phyloP scores from a whole-genome alignment of 2,329 filamentous ascomycete genomes.

The Allantophomopsis lycopodina region DNA sequence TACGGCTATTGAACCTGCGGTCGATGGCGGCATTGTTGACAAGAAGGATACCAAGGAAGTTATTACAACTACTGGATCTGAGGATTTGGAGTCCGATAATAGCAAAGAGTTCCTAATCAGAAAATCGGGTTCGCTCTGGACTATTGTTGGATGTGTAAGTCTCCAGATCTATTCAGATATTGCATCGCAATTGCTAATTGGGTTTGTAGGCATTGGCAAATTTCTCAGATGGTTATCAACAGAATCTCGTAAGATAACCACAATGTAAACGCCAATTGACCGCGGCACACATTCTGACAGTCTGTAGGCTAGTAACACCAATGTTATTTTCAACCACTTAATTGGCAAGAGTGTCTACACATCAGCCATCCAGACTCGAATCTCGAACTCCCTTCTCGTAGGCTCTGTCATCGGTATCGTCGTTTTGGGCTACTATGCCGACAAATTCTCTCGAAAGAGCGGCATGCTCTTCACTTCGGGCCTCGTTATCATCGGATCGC shows the following conservation, averaged over 20 bases:
- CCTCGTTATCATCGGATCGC: conserved; percentile 17
- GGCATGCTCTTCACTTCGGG: conserved; percentile 18
- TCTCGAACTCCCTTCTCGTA: conserved; percentile 19
- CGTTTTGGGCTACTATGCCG: conserved; percentile 17
- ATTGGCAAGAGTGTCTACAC: conserved; percentile 15
- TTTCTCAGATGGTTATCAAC: conserved; percentile 20
- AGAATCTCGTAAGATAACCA: conserved; percentile 9
- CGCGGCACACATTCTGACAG: no score
- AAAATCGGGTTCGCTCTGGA: no score
- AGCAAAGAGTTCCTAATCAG: no score
- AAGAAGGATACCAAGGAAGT: no score
- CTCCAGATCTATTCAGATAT: no score
- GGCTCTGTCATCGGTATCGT: conserved; percentile 12
- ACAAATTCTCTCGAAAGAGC: conserved; percentile 18
- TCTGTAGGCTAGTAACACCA: conserved; percentile 15
- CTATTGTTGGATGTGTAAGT: no score
- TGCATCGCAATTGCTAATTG: no score
- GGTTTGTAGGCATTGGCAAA: conserved; percentile 13
- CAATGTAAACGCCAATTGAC: no score
- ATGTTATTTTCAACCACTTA: conserved; percentile 19
- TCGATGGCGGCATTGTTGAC: no score
- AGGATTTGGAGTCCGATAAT: no score
- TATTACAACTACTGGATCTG: no score
- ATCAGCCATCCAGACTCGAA: conserved; percentile 11
- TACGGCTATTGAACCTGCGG: no score